A percentile compares a stretch with the other conserved stretches of the same genome.
Conservation (phyloP, 1,284 basidiomycete species). For the Papiliotrema laurentii region DNA sequence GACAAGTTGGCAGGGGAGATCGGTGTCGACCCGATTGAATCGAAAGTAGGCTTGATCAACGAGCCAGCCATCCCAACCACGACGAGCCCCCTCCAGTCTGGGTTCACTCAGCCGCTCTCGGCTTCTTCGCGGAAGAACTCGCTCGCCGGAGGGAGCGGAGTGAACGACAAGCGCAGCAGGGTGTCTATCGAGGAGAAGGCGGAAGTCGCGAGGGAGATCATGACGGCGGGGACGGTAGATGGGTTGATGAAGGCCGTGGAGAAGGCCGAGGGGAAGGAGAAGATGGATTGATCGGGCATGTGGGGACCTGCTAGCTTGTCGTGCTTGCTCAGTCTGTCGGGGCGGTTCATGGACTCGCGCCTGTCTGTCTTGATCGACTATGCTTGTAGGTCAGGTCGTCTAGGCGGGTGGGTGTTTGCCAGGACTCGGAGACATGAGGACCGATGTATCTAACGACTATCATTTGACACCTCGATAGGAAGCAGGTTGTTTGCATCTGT, state of each 20-base stretch:
- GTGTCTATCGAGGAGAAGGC: slow-evolving; percentile 7
- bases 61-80: neutral
- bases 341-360: too few species aligned
- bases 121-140: neutral
- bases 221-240: slow-evolving; percentile 9
- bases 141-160: neutral
- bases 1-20: slow-evolving; percentile 38
- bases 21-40: slow-evolving; percentile 13
- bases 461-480: too few species aligned
- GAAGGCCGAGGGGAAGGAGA: slow-evolving; percentile 18
- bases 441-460: neutral
- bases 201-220: slow-evolving; percentile 5
- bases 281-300: slow-evolving; percentile 1
- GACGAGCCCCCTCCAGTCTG: neutral
- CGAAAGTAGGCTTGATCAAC: slow-evolving; percentile 11
- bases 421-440: too few species aligned
- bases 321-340: neutral
- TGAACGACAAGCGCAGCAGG: neutral
- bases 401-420: too few species aligned
- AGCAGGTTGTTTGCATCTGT: too few species aligned
- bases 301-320: neutral
- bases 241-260: slow-evolving; percentile 8
- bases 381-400: too few species aligned
- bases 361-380: too few species aligned
- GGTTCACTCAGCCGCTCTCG: neutral